Evolutionary conservation across 306 rosid species (phyloP), one percentile per base, ranked within the genome.

Genomic region (Lathyrus tuberosus): DNA sequence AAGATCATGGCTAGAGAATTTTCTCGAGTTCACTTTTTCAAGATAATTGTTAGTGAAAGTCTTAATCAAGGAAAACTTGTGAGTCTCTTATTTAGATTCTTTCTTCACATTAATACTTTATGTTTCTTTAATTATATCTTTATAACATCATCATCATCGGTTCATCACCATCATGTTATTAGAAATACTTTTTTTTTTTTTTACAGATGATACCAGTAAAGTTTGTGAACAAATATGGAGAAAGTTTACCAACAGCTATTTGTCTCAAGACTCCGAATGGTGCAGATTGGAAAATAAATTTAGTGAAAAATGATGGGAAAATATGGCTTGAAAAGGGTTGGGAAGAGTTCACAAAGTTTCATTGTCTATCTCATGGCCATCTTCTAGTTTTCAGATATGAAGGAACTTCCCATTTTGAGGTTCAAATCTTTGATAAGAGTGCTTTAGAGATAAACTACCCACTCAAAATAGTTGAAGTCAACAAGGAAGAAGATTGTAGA

Each of bases 251-350:
- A 12, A 17, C 67, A 10, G 18, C n/a, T 5, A 28, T 71, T 18
- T 30, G 41, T 38, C 79, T 83, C 10, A 67, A 74, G 59, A 69
- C 75, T 60, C 78, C 83, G 15, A 66, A 63, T 71, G 79, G 79
- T 16, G 62, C 11, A 3, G 28, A 30, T 12, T 80, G 85, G 83
- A 66, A 73, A 71, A 9, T 84, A 15, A 56, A 56, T 16, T 44
- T 84, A 68, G 61, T 22, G 3, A 83, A 66, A 22, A 3, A 12
- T 13, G 65, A 53, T 40, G 79, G 67, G 5, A 69, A 51, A 11
- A 38, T 77, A 2, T 80, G 83, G 76, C 46, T 84, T 10, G 52
- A 70, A 17, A 66, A 62, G 24, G 85, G 85, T 52, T 84, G 83
- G 85, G 49, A 48, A 47, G 81, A 84, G 53, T 80, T 80, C 57